Evolutionary conservation across 176 grass and related monocot genomes (phyloP).

Genomic region (Cenchrus americanus): DNA sequence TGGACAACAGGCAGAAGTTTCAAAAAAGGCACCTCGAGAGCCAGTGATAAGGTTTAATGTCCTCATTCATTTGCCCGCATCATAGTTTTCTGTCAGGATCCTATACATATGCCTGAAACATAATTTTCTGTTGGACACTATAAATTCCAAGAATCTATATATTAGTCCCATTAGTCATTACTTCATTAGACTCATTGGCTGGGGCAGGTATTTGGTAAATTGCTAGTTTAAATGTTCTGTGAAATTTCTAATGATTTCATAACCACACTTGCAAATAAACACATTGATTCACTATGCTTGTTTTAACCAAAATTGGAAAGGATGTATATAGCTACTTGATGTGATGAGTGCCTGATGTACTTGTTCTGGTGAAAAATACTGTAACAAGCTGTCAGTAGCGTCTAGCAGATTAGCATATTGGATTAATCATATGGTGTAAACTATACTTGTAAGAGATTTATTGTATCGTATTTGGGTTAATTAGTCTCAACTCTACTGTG

Average conservation of each 20-base stretch:
- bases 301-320: background rate
- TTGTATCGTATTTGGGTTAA: background rate
- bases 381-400: background rate
- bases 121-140: background rate
- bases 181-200: background rate
- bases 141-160: conserved; percentile 25
- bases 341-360: conserved; percentile 20
- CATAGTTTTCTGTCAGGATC: background rate
- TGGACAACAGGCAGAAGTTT: conserved; percentile 60
- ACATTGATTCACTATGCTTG: background rate
- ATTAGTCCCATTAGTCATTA: background rate
- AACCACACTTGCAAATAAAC: background rate
- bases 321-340: background rate
- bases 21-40: conserved; percentile 58
- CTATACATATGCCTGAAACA: background rate
- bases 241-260: background rate
- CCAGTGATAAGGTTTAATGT: conserved; percentile 73
- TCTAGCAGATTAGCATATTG: background rate
- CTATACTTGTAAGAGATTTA: background rate
- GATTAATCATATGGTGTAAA: background rate
- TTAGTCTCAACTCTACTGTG: conserved; percentile 1
- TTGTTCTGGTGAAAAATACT: background rate
- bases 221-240: background rate
- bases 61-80: conserved; percentile 29
- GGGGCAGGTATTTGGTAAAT: background rate